Conservation (phyloP, 2,329 filamentous ascomycete species). For the Dichotomopilus funicola region DNA sequence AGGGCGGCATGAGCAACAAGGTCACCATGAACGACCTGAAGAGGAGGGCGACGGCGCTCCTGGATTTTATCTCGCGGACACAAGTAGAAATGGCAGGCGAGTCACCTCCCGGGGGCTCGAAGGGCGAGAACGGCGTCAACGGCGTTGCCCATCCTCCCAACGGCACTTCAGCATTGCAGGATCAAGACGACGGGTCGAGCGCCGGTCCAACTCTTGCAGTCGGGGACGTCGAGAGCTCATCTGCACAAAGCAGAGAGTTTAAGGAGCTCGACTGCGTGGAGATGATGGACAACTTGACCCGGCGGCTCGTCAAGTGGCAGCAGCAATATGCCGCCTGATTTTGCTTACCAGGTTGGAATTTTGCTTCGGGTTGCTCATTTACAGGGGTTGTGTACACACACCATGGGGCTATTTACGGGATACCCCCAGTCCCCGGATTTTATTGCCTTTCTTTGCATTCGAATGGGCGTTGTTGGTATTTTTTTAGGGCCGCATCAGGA, state of each 20-base stretch:
- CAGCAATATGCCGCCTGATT: conserved; percentile 50
- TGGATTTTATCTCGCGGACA: conserved; percentile 84
- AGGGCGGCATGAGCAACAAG: conserved; percentile 54
- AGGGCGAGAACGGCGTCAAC: conserved; percentile 15
- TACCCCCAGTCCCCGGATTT: no score
- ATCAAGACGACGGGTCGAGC: conserved; percentile 4
- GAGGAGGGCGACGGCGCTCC: conserved; percentile 72
- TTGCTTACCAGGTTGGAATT: neutral
- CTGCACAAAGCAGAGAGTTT: conserved; percentile 48
- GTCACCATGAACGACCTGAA: conserved; percentile 85
- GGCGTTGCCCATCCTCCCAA: neutral
- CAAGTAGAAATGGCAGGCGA: conserved; percentile 79
- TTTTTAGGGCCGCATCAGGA: neutral
- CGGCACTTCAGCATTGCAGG: no score
- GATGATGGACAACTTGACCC: conserved; percentile 84
- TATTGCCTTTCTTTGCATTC: conserved; percentile 3
- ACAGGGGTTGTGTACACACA: neutral
- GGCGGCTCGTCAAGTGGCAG: conserved; percentile 80
- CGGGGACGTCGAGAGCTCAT: conserved; percentile 22
- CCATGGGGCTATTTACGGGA: no score
- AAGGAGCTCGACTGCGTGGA: conserved; percentile 71
- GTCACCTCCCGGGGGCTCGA: conserved; percentile 36
- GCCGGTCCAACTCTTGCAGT: conserved; percentile 25
- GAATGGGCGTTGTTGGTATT: conserved; percentile 1
- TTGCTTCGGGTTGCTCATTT: neutral